Conservation (phyloP, 2,329 filamentous ascomycete genomes). For the Fusarium sp. region DNA sequence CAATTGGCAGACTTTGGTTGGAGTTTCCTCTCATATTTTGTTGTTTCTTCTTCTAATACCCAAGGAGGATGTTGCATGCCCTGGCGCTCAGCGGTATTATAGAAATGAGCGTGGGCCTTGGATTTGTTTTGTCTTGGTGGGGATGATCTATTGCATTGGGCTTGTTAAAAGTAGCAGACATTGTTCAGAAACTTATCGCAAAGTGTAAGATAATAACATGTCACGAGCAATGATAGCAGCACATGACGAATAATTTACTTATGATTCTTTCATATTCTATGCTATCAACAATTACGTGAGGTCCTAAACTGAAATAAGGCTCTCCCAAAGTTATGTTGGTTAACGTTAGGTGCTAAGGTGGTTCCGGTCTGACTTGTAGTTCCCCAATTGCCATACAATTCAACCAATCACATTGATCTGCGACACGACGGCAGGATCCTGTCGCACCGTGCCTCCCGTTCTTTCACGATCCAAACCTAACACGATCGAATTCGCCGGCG, state of each 20-base stretch:
- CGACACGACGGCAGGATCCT: conserved; percentile 39
- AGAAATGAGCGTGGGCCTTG: conserved; percentile 32
- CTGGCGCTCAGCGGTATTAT: conserved; percentile 36
- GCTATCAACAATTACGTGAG: not conserved
- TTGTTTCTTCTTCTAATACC: conserved; percentile 40
- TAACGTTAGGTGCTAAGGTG: not conserved
- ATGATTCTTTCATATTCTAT: not conserved
- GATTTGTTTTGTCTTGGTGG: conserved; percentile 20
- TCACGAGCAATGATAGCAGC: conserved; percentile 30
- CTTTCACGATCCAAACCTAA: conserved; percentile 31
- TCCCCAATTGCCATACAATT: conserved; percentile 19
- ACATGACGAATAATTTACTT: conserved; percentile 17
- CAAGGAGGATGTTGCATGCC: conserved; percentile 41
- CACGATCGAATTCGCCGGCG: conserved; percentile 24
- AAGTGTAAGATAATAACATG: conserved; percentile 34
- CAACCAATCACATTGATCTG: conserved; percentile 38
- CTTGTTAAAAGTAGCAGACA: conserved; percentile 34
- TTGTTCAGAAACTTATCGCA: conserved; percentile 16
- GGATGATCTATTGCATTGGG: conserved; percentile 24
- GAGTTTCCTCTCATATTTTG: conserved; percentile 38
- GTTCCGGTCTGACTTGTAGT: conserved; percentile 22
- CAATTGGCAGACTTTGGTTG: conserved; percentile 18
- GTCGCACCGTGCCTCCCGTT: conserved; percentile 41
- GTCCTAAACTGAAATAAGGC: not conserved
- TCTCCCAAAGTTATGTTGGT: conserved; percentile 1